Base-by-base conservation (phyloP, 2,329 filamentous ascomycete genomes). In the Talaromyces sp. region DNA sequence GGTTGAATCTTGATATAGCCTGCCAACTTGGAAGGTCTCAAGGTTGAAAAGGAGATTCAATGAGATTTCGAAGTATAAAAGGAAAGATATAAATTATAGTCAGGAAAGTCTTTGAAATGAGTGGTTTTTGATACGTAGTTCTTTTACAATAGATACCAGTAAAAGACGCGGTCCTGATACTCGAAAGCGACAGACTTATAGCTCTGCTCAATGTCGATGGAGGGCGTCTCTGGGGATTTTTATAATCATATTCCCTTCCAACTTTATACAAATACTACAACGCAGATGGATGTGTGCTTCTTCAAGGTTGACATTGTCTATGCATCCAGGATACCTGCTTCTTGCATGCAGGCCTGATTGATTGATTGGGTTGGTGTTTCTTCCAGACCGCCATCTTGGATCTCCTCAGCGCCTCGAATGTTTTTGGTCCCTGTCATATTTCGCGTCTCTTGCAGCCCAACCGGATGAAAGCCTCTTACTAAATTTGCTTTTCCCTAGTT, bases 341-440 rank as follows among this genome's bases (percentile, higher is more conserved):
- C 56, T 31, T 19, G 36, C 56, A 59, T 59, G 38, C 34, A 40
- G 15, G 38, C 15, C 34, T 31, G 63, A 19, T 64, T 45, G 63
- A 19, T 64, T 45, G 43, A 40, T 56, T 56, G 63, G 43, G 19
- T 43, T 47, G 22, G 7, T 45, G 31, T 59, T 59, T 25, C 22
- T 51, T 34, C 29, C 59, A 61, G 59, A 61, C 59, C 59, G 59
- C 59, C 59, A 61, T 61, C n/a, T 61, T 22, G 13, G n/a, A 17
- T 51, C 10, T 51, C 31, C 19, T 31, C 38, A 61, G 29, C 15
- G 3, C 3, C 19, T 17, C 29, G 13, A 15, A 25, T 27, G 56
- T n/a, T 8, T 45, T 51, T 43, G 6, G 5, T 38, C 31, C 31
- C 29, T 15, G 17, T 53, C 59, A 36, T 61, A 25, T 49, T 61